These are phyloP conservation scores for Colletotrichum aenigma DNA, from an alignment of 2,329 filamentous ascomycete species.

Conservation along the genomic window DNA sequence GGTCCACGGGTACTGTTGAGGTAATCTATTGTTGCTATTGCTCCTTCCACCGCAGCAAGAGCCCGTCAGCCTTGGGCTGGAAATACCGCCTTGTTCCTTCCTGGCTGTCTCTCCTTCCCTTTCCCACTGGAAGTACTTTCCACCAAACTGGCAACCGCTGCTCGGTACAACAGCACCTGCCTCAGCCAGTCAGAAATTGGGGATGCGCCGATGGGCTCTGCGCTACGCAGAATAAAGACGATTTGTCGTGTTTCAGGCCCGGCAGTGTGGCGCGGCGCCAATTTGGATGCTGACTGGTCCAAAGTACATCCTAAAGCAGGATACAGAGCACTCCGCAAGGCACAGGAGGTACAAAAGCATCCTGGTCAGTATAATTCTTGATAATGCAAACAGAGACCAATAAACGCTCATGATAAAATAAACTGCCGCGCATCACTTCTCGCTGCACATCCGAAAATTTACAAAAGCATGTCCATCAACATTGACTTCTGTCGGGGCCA, in stretches of 20 bases:
- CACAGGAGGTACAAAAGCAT: background rate
- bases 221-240: background rate
- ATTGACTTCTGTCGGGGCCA: background rate
- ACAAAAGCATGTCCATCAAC: background rate
- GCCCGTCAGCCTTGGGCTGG: background rate
- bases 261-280: background rate
- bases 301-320: background rate
- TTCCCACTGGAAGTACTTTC: background rate
- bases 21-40: background rate
- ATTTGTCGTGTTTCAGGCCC: conserved; percentile 10
- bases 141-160: background rate
- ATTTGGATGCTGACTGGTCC: background rate
- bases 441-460: background rate
- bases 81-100: background rate
- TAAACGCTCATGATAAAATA: background rate
- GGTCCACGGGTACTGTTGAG: no score
- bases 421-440: background rate
- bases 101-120: background rate
- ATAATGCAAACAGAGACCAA: background rate
- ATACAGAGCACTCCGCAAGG: background rate
- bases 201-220: background rate
- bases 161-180: background rate
- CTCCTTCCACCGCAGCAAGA: background rate
- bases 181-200: background rate
- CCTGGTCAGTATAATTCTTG: background rate